phyloP scores from a whole-genome alignment of 2,329 filamentous ascomycete genomes.

The Penicillium sp. region DNA sequence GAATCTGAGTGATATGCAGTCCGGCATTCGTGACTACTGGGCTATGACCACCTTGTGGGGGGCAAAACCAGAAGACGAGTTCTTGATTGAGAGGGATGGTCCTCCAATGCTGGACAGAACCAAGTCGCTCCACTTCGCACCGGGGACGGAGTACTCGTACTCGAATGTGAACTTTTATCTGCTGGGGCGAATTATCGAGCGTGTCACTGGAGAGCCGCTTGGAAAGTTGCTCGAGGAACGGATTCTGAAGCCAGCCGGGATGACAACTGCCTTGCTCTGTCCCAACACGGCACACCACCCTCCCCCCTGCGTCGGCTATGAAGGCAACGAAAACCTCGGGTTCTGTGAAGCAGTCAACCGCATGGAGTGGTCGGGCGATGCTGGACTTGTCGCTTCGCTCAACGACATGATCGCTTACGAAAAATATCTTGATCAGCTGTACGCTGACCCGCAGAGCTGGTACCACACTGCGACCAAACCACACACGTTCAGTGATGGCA shows the following conservation, averaged over 20 bases:
- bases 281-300: slow-evolving; percentile 42
- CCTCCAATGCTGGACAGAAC: slow-evolving; percentile 34
- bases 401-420: slow-evolving; percentile 52
- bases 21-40: slow-evolving; percentile 51
- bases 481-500: slow-evolving; percentile 38
- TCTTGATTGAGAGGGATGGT: slow-evolving; percentile 37
- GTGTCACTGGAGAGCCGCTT: slow-evolving; percentile 38
- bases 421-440: slow-evolving; percentile 39
- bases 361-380: slow-evolving; percentile 52
- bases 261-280: slow-evolving; percentile 45
- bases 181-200: slow-evolving; percentile 42
- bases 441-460: slow-evolving; percentile 34
- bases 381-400: slow-evolving; percentile 47
- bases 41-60: slow-evolving; percentile 48
- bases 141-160: slow-evolving; percentile 48
- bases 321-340: slow-evolving; percentile 42
- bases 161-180: slow-evolving; percentile 49
- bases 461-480: slow-evolving; percentile 35
- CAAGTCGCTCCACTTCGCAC: slow-evolving; percentile 44
- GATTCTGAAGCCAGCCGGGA: slow-evolving; percentile 45
- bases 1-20: slow-evolving; percentile 46
- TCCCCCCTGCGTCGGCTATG: slow-evolving; percentile 46
- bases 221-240: slow-evolving; percentile 39
- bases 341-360: slow-evolving; percentile 41
- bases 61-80: slow-evolving; percentile 42